Conservation (phyloP, 768 basidiomycete species). For the Tephrocybe sp. region DNA sequence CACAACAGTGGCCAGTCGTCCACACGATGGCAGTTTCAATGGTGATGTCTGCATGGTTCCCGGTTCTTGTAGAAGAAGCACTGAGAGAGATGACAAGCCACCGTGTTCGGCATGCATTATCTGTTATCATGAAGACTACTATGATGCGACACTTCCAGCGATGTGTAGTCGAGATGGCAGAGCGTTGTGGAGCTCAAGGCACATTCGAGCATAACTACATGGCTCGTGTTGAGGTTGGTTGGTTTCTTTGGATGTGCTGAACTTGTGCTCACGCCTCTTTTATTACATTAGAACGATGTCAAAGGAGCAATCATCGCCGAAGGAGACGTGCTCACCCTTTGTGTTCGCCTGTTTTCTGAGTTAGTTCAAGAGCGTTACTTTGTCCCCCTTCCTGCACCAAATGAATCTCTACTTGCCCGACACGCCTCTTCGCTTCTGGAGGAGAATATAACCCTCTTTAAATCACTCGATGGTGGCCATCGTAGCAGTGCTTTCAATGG, state of each 20-base stretch:
- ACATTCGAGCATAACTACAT: slow-evolving; percentile 66
- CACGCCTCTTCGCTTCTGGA: slow-evolving; percentile 48
- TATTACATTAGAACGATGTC: slow-evolving; percentile 37
- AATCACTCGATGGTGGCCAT: slow-evolving; percentile 39
- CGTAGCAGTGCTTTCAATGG: slow-evolving; percentile 53
- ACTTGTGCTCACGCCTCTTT: slow-evolving; percentile 13
- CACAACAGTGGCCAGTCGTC: slow-evolving; percentile 62
- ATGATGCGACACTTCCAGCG: slow-evolving; percentile 54
- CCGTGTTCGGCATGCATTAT: slow-evolving; percentile 54
- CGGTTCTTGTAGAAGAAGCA: slow-evolving; percentile 33
- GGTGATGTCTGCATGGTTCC: slow-evolving; percentile 52
- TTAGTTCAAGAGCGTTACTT: slow-evolving; percentile 54
- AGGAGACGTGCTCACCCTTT: slow-evolving; percentile 51
- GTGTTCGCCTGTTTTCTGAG: slow-evolving; percentile 60
- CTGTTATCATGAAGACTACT: slow-evolving; percentile 56
- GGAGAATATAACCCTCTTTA: slow-evolving; percentile 43
- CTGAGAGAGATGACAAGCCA: slow-evolving; percentile 39
- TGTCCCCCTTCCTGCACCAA: slow-evolving; percentile 49
- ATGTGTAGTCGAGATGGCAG: slow-evolving; percentile 50
- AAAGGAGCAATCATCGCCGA: slow-evolving; percentile 62
- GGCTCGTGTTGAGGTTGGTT: slow-evolving; percentile 49
- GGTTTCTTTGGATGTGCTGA: slow-evolving; percentile 1
- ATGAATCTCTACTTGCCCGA: slow-evolving; percentile 50
- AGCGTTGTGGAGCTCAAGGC: slow-evolving; percentile 68
- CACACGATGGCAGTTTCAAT: slow-evolving; percentile 52